Conservation (phyloP, 2,329 filamentous ascomycete genomes). For the Penicillium sp. region DNA sequence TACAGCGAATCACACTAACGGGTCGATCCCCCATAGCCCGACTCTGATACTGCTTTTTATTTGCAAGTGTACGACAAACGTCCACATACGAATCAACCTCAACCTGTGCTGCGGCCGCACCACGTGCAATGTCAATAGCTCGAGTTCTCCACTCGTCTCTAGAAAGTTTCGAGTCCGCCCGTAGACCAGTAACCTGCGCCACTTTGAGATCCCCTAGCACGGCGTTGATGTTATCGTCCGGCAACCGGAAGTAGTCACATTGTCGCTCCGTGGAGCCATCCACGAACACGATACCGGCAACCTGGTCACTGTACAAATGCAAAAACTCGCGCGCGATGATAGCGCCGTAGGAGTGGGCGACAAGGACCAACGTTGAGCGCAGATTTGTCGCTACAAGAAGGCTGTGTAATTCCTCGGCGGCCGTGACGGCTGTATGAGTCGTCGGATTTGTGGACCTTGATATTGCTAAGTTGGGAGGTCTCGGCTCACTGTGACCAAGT, state of each 20-base stretch:
- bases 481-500: conserved; percentile 40
- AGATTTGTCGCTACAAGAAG: conserved; percentile 33
- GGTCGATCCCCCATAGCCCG: conserved; percentile 35
- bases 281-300: conserved; percentile 44
- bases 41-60: conserved; percentile 38
- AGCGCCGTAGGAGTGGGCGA: conserved; percentile 47
- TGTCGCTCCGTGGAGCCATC: conserved; percentile 44
- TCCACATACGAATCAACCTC: conserved; percentile 29
- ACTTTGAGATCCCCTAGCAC: conserved; percentile 38
- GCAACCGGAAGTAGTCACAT: conserved; percentile 36
- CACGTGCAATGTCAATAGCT: conserved; percentile 36
- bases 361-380: conserved; percentile 37
- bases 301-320: conserved; percentile 33
- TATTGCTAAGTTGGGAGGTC: conserved; percentile 1
- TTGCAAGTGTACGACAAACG: conserved; percentile 34
- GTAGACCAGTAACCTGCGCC: conserved; percentile 38
- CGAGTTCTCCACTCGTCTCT: conserved; percentile 41
- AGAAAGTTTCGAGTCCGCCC: conserved; percentile 34
- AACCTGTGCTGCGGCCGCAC: conserved; percentile 23
- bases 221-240: conserved; percentile 37
- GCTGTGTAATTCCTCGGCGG: conserved; percentile 38
- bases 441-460: background rate
- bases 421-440: conserved; percentile 28
- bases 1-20: conserved; percentile 43
- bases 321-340: conserved; percentile 47